phyloP scores from a whole-genome alignment of 73 alveolate genomes.

The Breviolum minutum region DNA sequence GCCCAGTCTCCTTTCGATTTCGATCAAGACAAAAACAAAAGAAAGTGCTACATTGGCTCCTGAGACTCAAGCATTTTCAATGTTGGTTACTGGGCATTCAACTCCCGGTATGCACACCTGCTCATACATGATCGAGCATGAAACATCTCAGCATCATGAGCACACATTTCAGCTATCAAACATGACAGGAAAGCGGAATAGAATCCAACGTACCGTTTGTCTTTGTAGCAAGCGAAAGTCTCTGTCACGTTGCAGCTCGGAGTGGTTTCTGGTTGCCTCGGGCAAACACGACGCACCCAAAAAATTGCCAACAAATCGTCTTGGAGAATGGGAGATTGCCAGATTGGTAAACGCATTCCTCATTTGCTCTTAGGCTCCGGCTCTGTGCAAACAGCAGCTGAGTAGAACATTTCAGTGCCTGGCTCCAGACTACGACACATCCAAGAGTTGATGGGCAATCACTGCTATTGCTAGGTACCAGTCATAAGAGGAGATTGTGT shows the following conservation, averaged over 20 bases:
- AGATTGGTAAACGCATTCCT: neutral
- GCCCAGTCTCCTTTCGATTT: neutral
- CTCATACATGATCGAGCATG: too few species aligned
- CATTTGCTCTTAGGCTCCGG: neutral
- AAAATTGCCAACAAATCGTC: too few species aligned
- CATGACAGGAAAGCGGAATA: neutral
- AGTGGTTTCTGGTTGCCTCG: slow-evolving; percentile 37
- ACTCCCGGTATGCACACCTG: slow-evolving; percentile 74
- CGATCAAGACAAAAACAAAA: too few species aligned
- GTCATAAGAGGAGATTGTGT: too few species aligned
- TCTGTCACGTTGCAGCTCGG: slow-evolving; percentile 71
- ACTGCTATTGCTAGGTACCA: too few species aligned
- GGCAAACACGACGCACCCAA: neutral
- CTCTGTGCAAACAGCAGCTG: slow-evolving; percentile 43
- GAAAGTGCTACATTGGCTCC: neutral
- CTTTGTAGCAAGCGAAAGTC: slow-evolving; percentile 52
- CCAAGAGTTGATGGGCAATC: neutral
- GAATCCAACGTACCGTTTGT: slow-evolving; percentile 37
- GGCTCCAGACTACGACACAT: neutral
- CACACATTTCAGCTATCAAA: neutral
- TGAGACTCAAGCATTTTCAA: slow-evolving; percentile 24
- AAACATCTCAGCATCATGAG: neutral
- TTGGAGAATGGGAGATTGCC: too few species aligned
- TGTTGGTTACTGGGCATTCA: slow-evolving; percentile 49
- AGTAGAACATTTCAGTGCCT: slow-evolving; percentile 21